A percentile compares a stretch with the other conserved stretches of the same genome.
These are phyloP conservation scores for Purpureocillium lavendulum DNA, from an alignment of 2,329 filamentous ascomycete genomes.

Conservation along the genomic window DNA sequence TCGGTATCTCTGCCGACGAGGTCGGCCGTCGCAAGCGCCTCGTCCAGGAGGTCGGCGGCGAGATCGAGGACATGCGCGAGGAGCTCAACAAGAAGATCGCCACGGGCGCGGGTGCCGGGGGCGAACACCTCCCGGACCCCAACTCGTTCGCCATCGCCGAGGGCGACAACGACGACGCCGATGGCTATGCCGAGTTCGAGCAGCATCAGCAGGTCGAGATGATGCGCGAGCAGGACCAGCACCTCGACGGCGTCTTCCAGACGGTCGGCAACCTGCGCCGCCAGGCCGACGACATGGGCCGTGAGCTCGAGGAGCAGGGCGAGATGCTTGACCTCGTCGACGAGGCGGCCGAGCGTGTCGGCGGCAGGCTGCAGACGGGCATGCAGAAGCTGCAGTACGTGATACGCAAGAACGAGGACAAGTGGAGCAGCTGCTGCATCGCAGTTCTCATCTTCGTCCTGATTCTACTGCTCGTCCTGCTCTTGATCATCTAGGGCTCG, in stretches of 20 bases:
- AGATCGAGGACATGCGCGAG: slow-evolving; percentile 82
- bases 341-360: slow-evolving; percentile 75
- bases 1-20: slow-evolving; percentile 77
- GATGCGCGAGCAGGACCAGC: slow-evolving; percentile 90
- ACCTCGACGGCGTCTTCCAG: slow-evolving; percentile 84
- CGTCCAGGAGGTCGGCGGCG: slow-evolving; percentile 80
- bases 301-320: slow-evolving; percentile 89
- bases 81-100: slow-evolving; percentile 60
- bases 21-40: slow-evolving; percentile 71
- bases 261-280: slow-evolving; percentile 85
- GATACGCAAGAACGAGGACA: slow-evolving; percentile 84
- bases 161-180: slow-evolving; percentile 36
- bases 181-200: slow-evolving; percentile 75
- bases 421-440: slow-evolving; percentile 83
- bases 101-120: slow-evolving; percentile 17
- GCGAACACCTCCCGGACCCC: slow-evolving; percentile 43
- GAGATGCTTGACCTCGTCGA: slow-evolving; percentile 86
- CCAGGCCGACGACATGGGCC: slow-evolving; percentile 92
- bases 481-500: slow-evolving; percentile 48
- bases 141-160: slow-evolving; percentile 47
- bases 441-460: slow-evolving; percentile 79
- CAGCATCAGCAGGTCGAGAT: slow-evolving; percentile 85
- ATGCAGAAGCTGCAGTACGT: slow-evolving; percentile 81
- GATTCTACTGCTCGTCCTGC: slow-evolving; percentile 74
- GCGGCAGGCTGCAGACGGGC: slow-evolving; percentile 75